Conservation (phyloP, 2,329 filamentous ascomycete species). For the Albophoma yamanashiensis region DNA sequence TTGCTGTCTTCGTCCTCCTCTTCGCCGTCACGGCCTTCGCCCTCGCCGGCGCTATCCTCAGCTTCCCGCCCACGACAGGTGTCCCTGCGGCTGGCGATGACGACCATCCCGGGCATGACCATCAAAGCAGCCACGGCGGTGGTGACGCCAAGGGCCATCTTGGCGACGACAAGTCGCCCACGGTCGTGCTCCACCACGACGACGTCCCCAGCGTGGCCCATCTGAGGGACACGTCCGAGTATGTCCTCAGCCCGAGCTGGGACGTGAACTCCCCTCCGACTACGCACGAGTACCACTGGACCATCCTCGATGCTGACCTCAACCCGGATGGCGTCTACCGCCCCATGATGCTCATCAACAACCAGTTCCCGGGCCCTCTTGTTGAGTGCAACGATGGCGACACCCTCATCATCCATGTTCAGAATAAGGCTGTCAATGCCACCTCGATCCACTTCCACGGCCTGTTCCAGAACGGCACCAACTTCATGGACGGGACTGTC, state of each 20-base stretch:
- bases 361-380: constrained; percentile 61
- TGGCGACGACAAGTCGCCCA: not conserved
- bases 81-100: not conserved
- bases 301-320: constrained; percentile 42
- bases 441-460: constrained; percentile 70
- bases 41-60: constrained; percentile 11
- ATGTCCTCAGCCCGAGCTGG: constrained; percentile 48
- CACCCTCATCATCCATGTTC: constrained; percentile 55
- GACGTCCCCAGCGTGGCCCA: constrained; percentile 9
- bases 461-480: constrained; percentile 66
- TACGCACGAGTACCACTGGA: constrained; percentile 50
- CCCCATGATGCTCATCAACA: constrained; percentile 61
- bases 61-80: constrained; percentile 3
- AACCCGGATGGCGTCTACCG: constrained; percentile 50
- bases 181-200: constrained; percentile 14
- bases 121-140: not conserved
- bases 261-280: constrained; percentile 36
- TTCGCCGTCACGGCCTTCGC: constrained; percentile 12
- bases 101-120: not conserved
- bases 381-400: constrained; percentile 68
- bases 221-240: constrained; percentile 31
- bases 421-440: constrained; percentile 56
- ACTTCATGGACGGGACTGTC: constrained; percentile 61
- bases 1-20: constrained; percentile 10
- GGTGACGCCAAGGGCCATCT: not conserved